These are phyloP conservation scores for Mrakia gelida DNA, from an alignment of 768 basidiomycete genomes.

Conservation along the genomic window DNA sequence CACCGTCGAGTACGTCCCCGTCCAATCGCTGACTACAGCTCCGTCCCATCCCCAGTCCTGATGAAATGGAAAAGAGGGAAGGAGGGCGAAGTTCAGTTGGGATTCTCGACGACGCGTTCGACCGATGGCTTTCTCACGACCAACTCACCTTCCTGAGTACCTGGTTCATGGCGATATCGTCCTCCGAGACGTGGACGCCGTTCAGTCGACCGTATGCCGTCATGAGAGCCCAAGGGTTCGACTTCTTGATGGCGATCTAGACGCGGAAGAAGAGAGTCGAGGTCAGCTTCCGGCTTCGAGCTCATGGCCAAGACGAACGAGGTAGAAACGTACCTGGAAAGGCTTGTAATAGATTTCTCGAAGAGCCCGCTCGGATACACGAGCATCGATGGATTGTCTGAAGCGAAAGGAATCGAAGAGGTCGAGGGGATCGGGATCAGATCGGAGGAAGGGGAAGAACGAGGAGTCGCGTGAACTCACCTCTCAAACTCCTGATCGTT, in stretches of 20 bases:
- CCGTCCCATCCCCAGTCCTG: slow-evolving; percentile 65
- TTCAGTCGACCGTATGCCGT: slow-evolving; percentile 65
- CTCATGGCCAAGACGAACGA: no score
- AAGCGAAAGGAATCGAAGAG: background rate
- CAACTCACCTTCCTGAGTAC: slow-evolving; percentile 48
- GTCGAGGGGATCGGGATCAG: background rate
- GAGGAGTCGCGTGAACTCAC: background rate
- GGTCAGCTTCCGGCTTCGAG: no score
- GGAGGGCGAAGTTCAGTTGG: no score
- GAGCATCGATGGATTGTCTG: slow-evolving; percentile 2
- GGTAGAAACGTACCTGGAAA: slow-evolving; percentile 38
- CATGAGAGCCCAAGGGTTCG: slow-evolving; percentile 64
- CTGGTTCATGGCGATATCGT: slow-evolving; percentile 52
- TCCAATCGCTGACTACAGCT: slow-evolving; percentile 49
- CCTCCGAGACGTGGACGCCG: slow-evolving; percentile 59
- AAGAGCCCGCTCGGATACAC: slow-evolving; percentile 59
- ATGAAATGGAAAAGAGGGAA: no score
- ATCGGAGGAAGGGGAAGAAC: background rate
- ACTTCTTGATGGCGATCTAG: slow-evolving; percentile 48
- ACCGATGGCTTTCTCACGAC: no score
- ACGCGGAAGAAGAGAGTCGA: no score
- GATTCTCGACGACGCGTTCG: no score
- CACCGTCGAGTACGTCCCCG: slow-evolving; percentile 48
- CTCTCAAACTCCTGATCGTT: slow-evolving; percentile 64
- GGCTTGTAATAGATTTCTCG: slow-evolving; percentile 70